Percentiles rank a stretch among this genome's conserved stretches.
Evolutionary conservation across 371 early-diverging fungal species (phyloP).

Genomic region (Rhizomucor miehei): DNA sequence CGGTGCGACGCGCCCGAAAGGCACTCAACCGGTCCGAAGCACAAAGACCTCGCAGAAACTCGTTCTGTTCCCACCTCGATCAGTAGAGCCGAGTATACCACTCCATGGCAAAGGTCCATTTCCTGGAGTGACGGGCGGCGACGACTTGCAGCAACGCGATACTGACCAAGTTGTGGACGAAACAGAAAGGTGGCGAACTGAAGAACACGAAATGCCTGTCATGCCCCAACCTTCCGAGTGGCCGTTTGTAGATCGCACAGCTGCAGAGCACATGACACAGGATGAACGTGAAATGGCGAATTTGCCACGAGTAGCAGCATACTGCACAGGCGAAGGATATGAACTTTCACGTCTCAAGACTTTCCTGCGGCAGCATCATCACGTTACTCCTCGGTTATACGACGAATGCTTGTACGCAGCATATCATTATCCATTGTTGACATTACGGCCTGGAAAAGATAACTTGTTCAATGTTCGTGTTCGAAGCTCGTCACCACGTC

Average conservation of each 20-base stretch:
- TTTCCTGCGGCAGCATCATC: conserved; percentile 56
- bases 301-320: conserved; percentile 85
- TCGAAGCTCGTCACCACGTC: conserved; percentile 29
- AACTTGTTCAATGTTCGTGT: conserved; percentile 43
- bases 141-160: conserved; percentile 8
- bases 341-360: conserved; percentile 55
- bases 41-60: conserved; percentile 91
- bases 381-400: conserved; percentile 52
- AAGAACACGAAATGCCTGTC: conserved; percentile 17
- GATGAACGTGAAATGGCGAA: conserved; percentile 53
- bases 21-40: conserved; percentile 70
- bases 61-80: conserved; percentile 79
- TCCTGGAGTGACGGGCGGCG: conserved; percentile 7
- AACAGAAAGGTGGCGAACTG: not conserved
- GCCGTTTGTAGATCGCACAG: conserved; percentile 24
- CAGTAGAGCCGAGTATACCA: conserved; percentile 10
- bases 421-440: conserved; percentile 59
- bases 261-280: conserved; percentile 67
- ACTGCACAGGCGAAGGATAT: conserved; percentile 82
- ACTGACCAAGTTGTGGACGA: too few relatives aligned
- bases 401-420: conserved; percentile 66
- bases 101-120: not conserved
- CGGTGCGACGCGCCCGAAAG: conserved; percentile 18
- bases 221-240: conserved; percentile 37
- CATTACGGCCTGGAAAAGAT: conserved; percentile 41